These are phyloP conservation scores for Phaeotremella fagi DNA, from an alignment of 768 basidiomycete genomes.

Conservation along the genomic window DNA sequence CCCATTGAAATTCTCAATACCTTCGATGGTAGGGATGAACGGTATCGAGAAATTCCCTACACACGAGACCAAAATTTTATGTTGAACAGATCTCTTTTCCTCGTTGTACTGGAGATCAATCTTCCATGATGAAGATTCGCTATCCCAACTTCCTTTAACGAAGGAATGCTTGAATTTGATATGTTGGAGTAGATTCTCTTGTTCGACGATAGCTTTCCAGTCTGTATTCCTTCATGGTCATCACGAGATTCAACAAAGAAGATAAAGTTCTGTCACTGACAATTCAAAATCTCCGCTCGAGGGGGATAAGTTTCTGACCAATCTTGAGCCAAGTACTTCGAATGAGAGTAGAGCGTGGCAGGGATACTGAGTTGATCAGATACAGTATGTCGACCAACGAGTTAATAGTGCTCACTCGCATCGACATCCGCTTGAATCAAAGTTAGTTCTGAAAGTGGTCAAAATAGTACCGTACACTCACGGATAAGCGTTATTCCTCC, in stretches of 20 bases:
- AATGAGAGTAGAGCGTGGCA: conserved; percentile 18
- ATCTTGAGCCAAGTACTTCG: conserved; percentile 12
- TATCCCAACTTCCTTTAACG: not conserved
- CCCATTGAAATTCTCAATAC: conserved; percentile 19
- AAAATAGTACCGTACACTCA: not conserved
- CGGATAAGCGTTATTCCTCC: conserved; percentile 5
- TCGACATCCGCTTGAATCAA: conserved; percentile 20
- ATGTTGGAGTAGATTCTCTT: not conserved
- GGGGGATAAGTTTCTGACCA: conserved; percentile 23
- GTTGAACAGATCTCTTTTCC: not conserved
- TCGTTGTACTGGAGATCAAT: not conserved
- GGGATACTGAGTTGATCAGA: conserved; percentile 10
- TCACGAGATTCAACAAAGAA: not conserved
- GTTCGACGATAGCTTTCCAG: not conserved
- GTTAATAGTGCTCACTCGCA: conserved; percentile 18
- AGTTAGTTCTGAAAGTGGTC: not conserved
- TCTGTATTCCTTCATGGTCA: not conserved
- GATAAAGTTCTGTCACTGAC: conserved; percentile 11
- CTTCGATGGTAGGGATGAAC: conserved; percentile 15
- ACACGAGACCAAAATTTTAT: conserved; percentile 12
- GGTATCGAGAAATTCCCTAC: conserved; percentile 23
- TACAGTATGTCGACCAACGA: not conserved
- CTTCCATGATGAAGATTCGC: not conserved
- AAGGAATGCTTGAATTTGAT: not conserved
- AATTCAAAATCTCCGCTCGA: conserved; percentile 22